A percentile compares a stretch with the other conserved stretches of the same genome.
These are phyloP conservation scores for Acmispon strigosus DNA, from an alignment of 306 rosid species.

Conservation along the genomic window DNA sequence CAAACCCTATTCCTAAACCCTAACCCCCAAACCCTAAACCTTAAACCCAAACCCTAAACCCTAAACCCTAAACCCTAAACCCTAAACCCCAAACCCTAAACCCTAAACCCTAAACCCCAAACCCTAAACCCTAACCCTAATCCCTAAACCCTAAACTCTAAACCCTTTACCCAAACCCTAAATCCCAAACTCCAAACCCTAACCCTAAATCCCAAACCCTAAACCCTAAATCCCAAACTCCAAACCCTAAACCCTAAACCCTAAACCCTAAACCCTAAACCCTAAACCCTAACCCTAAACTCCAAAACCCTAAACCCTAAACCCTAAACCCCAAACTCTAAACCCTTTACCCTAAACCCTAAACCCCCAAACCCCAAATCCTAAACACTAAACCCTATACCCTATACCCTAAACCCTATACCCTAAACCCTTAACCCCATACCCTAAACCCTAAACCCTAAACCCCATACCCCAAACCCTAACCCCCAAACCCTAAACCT, in stretches of 20 bases:
- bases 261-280: constrained; percentile 11
- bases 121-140: constrained; percentile 3
- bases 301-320: constrained; percentile 1
- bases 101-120: constrained; percentile 6
- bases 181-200: constrained; percentile 7
- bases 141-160: background rate
- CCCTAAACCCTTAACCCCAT: background rate
- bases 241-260: constrained; percentile 15
- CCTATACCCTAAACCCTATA: background rate
- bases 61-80: background rate
- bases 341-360: no score
- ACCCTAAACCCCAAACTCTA: constrained; percentile 8
- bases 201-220: background rate
- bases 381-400: background rate
- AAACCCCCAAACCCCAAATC: constrained; percentile 8
- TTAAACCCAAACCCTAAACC: constrained; percentile 12
- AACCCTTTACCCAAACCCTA: background rate
- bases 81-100: background rate
- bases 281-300: constrained; percentile 7
- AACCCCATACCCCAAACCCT: background rate
- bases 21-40: constrained; percentile 12
- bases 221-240: constrained; percentile 12
- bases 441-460: background rate
- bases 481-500: background rate
- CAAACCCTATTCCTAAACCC: no score